Percentiles rank a stretch among this genome's conserved stretches.
phyloP scores from a whole-genome alignment of 306 rosid species.

The Calophaca sinica region DNA sequence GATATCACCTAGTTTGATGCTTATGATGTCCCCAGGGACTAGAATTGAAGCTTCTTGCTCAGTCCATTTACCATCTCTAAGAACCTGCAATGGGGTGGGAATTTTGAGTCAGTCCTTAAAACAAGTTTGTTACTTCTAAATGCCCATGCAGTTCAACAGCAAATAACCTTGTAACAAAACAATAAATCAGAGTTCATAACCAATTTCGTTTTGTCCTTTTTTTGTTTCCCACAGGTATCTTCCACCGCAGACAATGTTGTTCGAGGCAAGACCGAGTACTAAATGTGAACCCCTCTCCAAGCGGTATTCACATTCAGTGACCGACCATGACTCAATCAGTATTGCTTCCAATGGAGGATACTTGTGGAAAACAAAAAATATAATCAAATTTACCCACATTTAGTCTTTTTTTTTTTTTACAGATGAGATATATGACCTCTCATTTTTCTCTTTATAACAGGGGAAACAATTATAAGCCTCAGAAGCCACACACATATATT shows the following conservation, averaged over 20 bases:
- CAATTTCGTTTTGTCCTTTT: too few relatives aligned
- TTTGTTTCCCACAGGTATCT: too few relatives aligned
- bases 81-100: slow-evolving; percentile 62
- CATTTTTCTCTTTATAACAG: background rate
- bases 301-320: too few relatives aligned
- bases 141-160: background rate
- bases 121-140: slow-evolving; percentile 27
- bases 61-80: slow-evolving; percentile 92
- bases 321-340: too few relatives aligned
- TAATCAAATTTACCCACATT: background rate
- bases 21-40: slow-evolving; percentile 96
- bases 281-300: too few relatives aligned
- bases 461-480: background rate
- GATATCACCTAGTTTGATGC: slow-evolving; percentile 93
- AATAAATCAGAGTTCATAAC: background rate
- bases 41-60: slow-evolving; percentile 93
- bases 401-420: background rate
- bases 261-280: too few relatives aligned
- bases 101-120: slow-evolving; percentile 40
- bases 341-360: too few relatives aligned
- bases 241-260: too few relatives aligned
- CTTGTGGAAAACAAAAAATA: background rate
- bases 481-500: background rate
- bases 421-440: slow-evolving; percentile 20
- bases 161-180: slow-evolving; percentile 13